Evolutionary conservation across 257 asterid genomes (phyloP), one percentile per base, ranked within the genome.

Genomic region (Ocimum tenuiflorum): DNA sequence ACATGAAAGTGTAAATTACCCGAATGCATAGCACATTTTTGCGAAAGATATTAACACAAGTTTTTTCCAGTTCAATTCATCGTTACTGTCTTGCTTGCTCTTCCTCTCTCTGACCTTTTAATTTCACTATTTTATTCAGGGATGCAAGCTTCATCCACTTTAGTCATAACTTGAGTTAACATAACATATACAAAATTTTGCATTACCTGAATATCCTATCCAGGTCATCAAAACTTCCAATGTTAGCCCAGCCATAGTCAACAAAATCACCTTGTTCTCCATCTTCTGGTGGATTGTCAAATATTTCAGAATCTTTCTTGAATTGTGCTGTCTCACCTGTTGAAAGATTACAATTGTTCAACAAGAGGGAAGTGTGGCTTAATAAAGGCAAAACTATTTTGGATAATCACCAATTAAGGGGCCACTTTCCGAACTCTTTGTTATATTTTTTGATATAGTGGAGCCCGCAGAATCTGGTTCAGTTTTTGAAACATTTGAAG

Each of bases 141-240:
- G 36, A 39, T 1, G 17, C 9, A 15, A 31, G 59, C 63, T 53
- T 42, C 5, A 29, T 43, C 9, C 60, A 35, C 41, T 49, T 17
- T 35, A 49, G 62, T 35, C 63, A 36, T 60, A n/a, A n/a, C n/a
- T n/a, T n/a, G n/a, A n/a, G n/a, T 22, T 20, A 65, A 51, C n/a
- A 39, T 60, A 62, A 57, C 46, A 63, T 14, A 58, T 68, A 63
- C 13, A 48, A n/a, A 54, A 66, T 60, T 70, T 55, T 36, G 63
- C 66, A 14, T 81, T 87, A 92, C 98, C 95, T 85, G 78, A 92
- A 89, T 67, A 92, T 84, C 76, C 83, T 84, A 73, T 89, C 98
- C 60, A 92, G 91, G 65, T 89, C 98, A 60, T 87, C 96, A 70
- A 92, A 92, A 76, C 94, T 92, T 77, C 97, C 95, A 45, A 92